Conservation (phyloP, 331 rosid species). For the Quercus tomentella region DNA sequence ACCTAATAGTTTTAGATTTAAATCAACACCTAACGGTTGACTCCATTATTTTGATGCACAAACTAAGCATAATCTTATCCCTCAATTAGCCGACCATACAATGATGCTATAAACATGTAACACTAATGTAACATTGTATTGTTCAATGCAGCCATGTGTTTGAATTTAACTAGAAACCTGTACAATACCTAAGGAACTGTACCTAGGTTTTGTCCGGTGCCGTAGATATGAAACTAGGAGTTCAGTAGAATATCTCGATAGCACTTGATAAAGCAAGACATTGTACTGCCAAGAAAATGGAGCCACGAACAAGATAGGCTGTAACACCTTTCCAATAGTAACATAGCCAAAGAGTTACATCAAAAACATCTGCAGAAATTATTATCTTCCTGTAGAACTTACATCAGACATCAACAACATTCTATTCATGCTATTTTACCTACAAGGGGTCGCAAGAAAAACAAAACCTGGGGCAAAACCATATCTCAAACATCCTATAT, state of each 20-base stretch:
- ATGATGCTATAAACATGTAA: too few relatives aligned
- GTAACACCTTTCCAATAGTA: neutral
- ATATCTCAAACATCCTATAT: slow-evolving; percentile 22
- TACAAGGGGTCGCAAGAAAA: neutral
- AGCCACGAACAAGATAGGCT: neutral
- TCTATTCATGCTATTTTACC: slow-evolving; percentile 21
- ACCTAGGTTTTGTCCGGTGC: too few relatives aligned
- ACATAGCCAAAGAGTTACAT: neutral
- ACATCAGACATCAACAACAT: slow-evolving; percentile 21
- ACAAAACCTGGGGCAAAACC: slow-evolving; percentile 12
- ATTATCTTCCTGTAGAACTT: neutral
- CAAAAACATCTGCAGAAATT: neutral
- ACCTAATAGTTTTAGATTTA: too few relatives aligned
- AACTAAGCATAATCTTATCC: neutral
- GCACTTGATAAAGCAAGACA: neutral
- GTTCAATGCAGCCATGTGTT: too few relatives aligned
- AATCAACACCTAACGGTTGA: neutral
- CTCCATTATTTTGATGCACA: neutral
- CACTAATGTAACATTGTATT: too few relatives aligned
- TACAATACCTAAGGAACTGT: too few relatives aligned
- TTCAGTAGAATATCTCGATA: neutral
- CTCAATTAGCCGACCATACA: neutral
- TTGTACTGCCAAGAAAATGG: neutral
- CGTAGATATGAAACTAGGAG: too few relatives aligned
- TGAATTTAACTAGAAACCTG: too few relatives aligned